Evolutionary conservation across 2,329 filamentous ascomycete genomes (phyloP).

Genomic region (Talaromyces verruculosus): DNA sequence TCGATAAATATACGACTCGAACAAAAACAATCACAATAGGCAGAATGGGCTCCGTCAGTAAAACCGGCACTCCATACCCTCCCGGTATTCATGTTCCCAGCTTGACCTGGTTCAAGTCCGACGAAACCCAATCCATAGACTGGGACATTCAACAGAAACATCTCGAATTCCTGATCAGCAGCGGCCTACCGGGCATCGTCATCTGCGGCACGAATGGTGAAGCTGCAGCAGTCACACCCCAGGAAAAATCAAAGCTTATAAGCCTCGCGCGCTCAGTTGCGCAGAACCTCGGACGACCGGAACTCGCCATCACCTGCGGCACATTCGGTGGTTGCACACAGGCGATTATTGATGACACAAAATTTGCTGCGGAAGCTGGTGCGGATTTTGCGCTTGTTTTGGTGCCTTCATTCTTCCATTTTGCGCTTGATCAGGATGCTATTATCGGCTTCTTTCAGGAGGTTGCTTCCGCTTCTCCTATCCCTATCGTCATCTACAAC

Average conservation of each 20-base stretch:
- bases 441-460: slow-evolving; percentile 63
- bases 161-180: slow-evolving; percentile 55
- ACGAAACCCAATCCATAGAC: slow-evolving; percentile 54
- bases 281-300: slow-evolving; percentile 32
- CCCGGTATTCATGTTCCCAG: slow-evolving; percentile 59
- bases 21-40: not conserved
- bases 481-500: slow-evolving; percentile 51
- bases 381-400: slow-evolving; percentile 73
- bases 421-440: slow-evolving; percentile 62
- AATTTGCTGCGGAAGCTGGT: slow-evolving; percentile 64
- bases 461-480: slow-evolving; percentile 56
- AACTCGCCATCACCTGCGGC: slow-evolving; percentile 45
- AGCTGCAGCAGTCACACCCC: slow-evolving; percentile 42
- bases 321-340: slow-evolving; percentile 42
- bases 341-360: slow-evolving; percentile 57
- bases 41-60: slow-evolving; percentile 15
- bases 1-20: not conserved
- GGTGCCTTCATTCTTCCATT: slow-evolving; percentile 70
- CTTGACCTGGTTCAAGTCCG: slow-evolving; percentile 56
- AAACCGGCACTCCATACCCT: slow-evolving; percentile 30
- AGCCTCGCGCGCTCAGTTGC: slow-evolving; percentile 41
- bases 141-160: slow-evolving; percentile 57
- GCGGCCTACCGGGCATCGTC: slow-evolving; percentile 53
- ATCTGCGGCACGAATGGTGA: slow-evolving; percentile 50
- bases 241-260: slow-evolving; percentile 44